Percentiles rank a stretch among this genome's conserved stretches.
Evolutionary conservation across 305 asterid genomes (phyloP).

Genomic region (Fraxinus floribunda): DNA sequence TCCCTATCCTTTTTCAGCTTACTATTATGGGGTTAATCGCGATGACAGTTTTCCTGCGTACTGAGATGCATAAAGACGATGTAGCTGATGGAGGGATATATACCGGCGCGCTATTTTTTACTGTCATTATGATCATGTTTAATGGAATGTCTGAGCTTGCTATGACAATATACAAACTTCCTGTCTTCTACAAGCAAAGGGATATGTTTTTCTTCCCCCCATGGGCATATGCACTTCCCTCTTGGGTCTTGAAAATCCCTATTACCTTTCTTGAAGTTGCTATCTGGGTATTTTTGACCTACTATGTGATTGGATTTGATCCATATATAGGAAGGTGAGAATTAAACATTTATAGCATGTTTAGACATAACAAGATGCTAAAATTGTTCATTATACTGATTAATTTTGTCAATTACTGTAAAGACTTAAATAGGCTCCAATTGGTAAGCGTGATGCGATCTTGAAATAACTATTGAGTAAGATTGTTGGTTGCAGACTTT

Average conservation of each 20-base stretch:
- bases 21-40: slow-evolving; percentile 24
- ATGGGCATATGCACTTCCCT: slow-evolving; percentile 39
- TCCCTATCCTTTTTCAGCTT: slow-evolving; percentile 22
- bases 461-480: slow-evolving; percentile 11
- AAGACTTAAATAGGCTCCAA: neutral
- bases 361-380: neutral
- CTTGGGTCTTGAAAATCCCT: slow-evolving; percentile 40
- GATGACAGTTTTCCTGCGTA: slow-evolving; percentile 38
- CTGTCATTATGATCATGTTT: slow-evolving; percentile 33
- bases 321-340: slow-evolving; percentile 34
- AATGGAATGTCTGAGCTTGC: slow-evolving; percentile 42
- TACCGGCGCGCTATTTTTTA: slow-evolving; percentile 30
- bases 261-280: slow-evolving; percentile 32
- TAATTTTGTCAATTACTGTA: neutral
- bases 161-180: slow-evolving; percentile 37
- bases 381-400: neutral
- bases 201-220: slow-evolving; percentile 36
- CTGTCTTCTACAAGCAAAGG: slow-evolving; percentile 43
- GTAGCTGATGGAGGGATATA: slow-evolving; percentile 31
- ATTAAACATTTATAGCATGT: neutral
- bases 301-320: slow-evolving; percentile 38
- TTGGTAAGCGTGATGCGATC: neutral
- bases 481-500: slow-evolving; percentile 36
- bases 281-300: slow-evolving; percentile 34
- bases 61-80: slow-evolving; percentile 29